These are phyloP conservation scores for Mycena kentingensis DNA, from an alignment of 768 basidiomycete species.

Conservation along the genomic window DNA sequence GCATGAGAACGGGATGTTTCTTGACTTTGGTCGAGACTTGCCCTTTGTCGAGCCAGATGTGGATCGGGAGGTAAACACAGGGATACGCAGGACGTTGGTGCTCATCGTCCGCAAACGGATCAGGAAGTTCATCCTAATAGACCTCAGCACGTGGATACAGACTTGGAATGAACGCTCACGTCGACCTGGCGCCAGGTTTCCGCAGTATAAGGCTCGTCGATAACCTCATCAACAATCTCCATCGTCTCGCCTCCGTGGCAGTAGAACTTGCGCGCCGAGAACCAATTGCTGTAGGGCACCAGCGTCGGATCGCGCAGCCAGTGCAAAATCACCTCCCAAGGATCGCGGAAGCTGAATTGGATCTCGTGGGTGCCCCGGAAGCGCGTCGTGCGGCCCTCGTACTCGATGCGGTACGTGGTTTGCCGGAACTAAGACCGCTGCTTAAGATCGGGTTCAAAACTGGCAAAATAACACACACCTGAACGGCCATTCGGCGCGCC, in stretches of 20 bases:
- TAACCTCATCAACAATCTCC: neutral
- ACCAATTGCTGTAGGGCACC: neutral
- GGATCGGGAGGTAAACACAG: neutral
- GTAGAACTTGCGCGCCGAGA: neutral
- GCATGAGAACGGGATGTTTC: neutral
- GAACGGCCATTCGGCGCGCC: slow-evolving; percentile 6
- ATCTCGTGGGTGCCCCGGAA: neutral
- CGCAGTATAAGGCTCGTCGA: neutral
- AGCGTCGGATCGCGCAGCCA: neutral
- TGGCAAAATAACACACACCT: slow-evolving; percentile 1
- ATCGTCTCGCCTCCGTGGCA: neutral
- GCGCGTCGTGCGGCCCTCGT: neutral
- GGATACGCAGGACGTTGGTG: neutral
- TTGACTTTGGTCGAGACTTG: slow-evolving; percentile 1
- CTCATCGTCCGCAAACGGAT: neutral
- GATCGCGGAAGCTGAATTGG: neutral
- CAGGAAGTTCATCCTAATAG: neutral
- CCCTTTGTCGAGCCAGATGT: neutral
- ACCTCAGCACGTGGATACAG: neutral
- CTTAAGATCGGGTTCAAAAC: no score
- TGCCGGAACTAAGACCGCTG: slow-evolving; percentile 6
- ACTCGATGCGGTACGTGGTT: neutral
- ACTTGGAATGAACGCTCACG: neutral
- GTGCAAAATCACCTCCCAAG: neutral
- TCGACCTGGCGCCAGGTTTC: neutral